Percentiles rank a stretch among this genome's conserved stretches.
Conservation (phyloP, 2,329 filamentous ascomycete species). For the Nemania serpens region DNA sequence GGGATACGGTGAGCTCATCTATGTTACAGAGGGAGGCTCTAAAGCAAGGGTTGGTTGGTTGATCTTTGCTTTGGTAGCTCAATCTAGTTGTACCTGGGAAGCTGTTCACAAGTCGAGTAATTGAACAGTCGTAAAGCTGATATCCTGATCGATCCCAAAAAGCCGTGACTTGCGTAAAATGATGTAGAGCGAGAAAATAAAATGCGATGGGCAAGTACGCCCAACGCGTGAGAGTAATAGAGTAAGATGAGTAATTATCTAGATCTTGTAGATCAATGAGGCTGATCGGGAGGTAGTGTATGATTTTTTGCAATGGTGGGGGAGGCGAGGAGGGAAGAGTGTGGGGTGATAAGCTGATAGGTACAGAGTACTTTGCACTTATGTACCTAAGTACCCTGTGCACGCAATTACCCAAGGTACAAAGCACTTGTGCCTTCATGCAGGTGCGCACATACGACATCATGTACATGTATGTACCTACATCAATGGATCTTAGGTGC, state of each 20-base stretch:
- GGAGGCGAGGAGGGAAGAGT: background rate
- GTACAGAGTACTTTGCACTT: too few relatives aligned
- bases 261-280: slow-evolving; percentile 5
- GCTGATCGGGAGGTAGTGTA: slow-evolving; percentile 5
- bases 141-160: too few relatives aligned
- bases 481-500: too few relatives aligned
- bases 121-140: background rate
- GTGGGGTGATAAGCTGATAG: slow-evolving; percentile 29
- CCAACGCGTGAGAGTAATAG: background rate
- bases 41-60: background rate
- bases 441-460: too few relatives aligned
- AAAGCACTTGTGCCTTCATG: too few relatives aligned
- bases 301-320: slow-evolving; percentile 15
- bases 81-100: background rate
- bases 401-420: too few relatives aligned
- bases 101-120: background rate
- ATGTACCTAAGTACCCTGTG: too few relatives aligned
- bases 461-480: too few relatives aligned
- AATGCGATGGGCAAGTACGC: background rate
- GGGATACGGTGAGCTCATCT: too few relatives aligned
- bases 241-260: slow-evolving; percentile 3
- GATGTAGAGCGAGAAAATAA: background rate
- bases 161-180: background rate
- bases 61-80: background rate
- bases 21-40: background rate